These are phyloP conservation scores for Lasiosphaeria miniovina DNA, from an alignment of 495 filamentous ascomycete species.

Conservation along the genomic window DNA sequence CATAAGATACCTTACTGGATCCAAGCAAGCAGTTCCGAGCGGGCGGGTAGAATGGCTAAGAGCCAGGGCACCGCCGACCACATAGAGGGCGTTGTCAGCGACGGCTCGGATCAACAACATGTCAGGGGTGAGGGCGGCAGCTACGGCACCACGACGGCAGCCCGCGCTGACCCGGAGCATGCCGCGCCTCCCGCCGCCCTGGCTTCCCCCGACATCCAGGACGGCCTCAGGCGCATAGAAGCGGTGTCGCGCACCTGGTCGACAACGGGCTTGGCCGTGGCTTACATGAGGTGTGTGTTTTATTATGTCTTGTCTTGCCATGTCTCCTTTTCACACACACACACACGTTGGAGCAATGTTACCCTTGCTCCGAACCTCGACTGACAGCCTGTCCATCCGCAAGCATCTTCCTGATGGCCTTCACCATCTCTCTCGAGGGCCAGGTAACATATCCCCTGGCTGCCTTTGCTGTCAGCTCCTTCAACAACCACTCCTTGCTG, in stretches of 20 bases:
- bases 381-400: slow-evolving; percentile 1
- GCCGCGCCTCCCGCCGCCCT: neutral
- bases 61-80: slow-evolving; percentile 3
- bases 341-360: neutral
- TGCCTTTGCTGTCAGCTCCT: slow-evolving; percentile 52
- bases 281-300: slow-evolving; percentile 39
- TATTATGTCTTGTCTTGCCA: neutral
- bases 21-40: too few relatives aligned
- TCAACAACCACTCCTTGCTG: slow-evolving; percentile 56
- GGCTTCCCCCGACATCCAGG: slow-evolving; percentile 22
- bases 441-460: slow-evolving; percentile 44
- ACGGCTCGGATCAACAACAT: neutral
- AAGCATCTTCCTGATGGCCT: slow-evolving; percentile 43
- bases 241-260: slow-evolving; percentile 49
- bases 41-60: slow-evolving; percentile 6
- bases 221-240: slow-evolving; percentile 46
- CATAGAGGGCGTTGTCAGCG: slow-evolving; percentile 7
- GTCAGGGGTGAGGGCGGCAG: neutral
- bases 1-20: too few relatives aligned
- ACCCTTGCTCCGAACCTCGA: neutral
- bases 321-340: neutral
- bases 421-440: slow-evolving; percentile 45
- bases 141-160: slow-evolving; percentile 6
- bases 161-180: neutral
- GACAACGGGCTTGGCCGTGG: slow-evolving; percentile 40